phyloP scores from a whole-genome alignment of 371 early-diverging fungal species.

The Massospora cicadina region DNA sequence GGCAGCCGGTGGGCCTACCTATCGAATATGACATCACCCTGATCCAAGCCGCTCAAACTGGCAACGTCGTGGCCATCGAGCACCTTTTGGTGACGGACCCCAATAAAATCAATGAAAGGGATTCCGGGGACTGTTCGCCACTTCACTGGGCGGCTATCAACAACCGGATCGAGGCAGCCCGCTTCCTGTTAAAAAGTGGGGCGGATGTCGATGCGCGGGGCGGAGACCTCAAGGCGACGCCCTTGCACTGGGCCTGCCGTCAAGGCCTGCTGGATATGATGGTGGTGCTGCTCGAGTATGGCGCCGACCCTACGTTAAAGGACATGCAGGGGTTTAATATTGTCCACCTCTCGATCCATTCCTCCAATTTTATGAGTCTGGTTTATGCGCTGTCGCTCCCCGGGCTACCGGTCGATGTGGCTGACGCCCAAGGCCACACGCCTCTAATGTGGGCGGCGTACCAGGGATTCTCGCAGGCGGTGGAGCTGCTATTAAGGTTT shows the following conservation, averaged over 20 bases:
- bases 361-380: constrained; percentile 53
- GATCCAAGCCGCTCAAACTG: constrained; percentile 46
- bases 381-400: constrained; percentile 42
- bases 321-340: constrained; percentile 83
- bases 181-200: constrained; percentile 60
- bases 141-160: constrained; percentile 70
- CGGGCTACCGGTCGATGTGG: constrained; percentile 50
- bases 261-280: constrained; percentile 57
- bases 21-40: constrained; percentile 23
- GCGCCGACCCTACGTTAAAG: constrained; percentile 48
- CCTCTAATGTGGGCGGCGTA: constrained; percentile 91
- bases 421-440: constrained; percentile 64
- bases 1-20: constrained; percentile 9
- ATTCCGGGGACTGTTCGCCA: constrained; percentile 44
- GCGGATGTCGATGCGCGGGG: constrained; percentile 57
- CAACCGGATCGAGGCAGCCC: constrained; percentile 49
- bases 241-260: constrained; percentile 73
- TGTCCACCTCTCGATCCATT: constrained; percentile 83
- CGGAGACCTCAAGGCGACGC: constrained; percentile 62
- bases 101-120: constrained; percentile 28
- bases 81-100: constrained; percentile 29
- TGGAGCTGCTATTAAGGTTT: constrained; percentile 43
- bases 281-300: constrained; percentile 46
- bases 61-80: constrained; percentile 31
- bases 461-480: constrained; percentile 50